Percentiles rank a stretch among this genome's conserved stretches.
These are phyloP conservation scores for Cadophora gregata DNA, from an alignment of 2,329 filamentous ascomycete species.

Conservation along the genomic window DNA sequence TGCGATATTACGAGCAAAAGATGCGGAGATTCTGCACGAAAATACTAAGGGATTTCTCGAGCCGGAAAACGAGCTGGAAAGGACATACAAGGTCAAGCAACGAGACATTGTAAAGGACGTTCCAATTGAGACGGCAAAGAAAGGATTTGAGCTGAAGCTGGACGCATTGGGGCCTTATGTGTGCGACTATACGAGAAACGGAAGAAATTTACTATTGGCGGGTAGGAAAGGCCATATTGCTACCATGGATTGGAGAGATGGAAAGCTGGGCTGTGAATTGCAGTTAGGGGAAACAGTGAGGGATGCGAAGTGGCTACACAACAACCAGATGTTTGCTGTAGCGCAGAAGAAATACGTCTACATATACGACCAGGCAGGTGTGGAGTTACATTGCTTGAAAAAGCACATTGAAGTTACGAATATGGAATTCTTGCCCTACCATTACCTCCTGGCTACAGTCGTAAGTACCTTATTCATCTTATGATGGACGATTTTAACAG, in stretches of 20 bases:
- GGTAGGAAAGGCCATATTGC: conserved; percentile 94
- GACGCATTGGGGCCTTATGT: conserved; percentile 84
- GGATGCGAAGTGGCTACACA: conserved; percentile 91
- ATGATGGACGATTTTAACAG: conserved; percentile 29
- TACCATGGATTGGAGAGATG: conserved; percentile 94
- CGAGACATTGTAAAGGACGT: conserved; percentile 80
- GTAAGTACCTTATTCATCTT: conserved; percentile 54
- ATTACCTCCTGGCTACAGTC: conserved; percentile 89
- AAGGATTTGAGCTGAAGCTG: conserved; percentile 88
- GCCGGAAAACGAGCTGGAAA: conserved; percentile 84
- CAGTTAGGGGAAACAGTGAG: conserved; percentile 90
- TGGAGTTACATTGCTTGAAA: conserved; percentile 89
- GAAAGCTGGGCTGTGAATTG: conserved; percentile 88
- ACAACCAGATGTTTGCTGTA: conserved; percentile 92
- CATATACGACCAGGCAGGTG: conserved; percentile 90
- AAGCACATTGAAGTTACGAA: conserved; percentile 91
- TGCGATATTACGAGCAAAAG: conserved; percentile 84
- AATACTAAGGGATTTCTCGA: conserved; percentile 86
- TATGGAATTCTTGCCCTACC: conserved; percentile 95
- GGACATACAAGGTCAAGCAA: conserved; percentile 91
- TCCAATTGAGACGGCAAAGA: conserved; percentile 84
- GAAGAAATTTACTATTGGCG: conserved; percentile 81
- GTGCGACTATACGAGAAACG: conserved; percentile 89
- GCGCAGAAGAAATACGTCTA: conserved; percentile 97
- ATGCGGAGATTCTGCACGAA: conserved; percentile 93